Base-by-base conservation (phyloP, 139 green algal species). In the Dunaliella primolecta region DNA sequence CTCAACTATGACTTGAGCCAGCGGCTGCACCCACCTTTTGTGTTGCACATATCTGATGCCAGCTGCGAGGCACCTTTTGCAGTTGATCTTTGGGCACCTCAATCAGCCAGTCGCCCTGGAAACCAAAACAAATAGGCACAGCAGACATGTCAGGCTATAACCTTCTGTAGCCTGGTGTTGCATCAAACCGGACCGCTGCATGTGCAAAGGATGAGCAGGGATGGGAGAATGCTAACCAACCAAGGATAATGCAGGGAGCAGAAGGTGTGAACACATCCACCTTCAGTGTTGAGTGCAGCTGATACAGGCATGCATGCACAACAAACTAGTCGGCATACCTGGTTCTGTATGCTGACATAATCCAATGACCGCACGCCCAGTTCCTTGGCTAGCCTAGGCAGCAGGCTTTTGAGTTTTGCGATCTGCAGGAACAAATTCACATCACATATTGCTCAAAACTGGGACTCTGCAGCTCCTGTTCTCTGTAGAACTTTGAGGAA, bases 21-120 rank as follows among this genome's bases (percentile, higher is more conserved):
- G n/a, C n/a, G n/a, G n/a, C n/a, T n/a, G 93, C 85, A 30, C 91
- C 83, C 20, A 95, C 81, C 83, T 94, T 94, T 89, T 98, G 98
- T 2, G 93, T 96, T 76, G 88, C 90, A 85, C 90, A 94, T 1
- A 96, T 86, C 84, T 94, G 93, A 71, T 93, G 75, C 93, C 94
- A 96, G 71, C 84, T 83, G 70, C 82, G 36, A 1, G 89, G 90
- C 36, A 93, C 87, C 3, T 86, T 80, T 11, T 80, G 83, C 34
- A 86, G 85, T 72, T 88, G 81, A 11, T 91, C 90, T 0, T 85
- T 81, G 15, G 92, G 90, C 36, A 98, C 90, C 88, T 98, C 95
- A 1, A 98, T 75, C 81, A 98, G 88, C 79, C 85, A 94, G 36
- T 91, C 86, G 2, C 91, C 90, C 85, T 94, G 90, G 0, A 64